Evolutionary conservation across 2,329 filamentous ascomycete species (phyloP), one percentile per base, ranked within the genome.

Genomic region (Calonectria crousiana): DNA sequence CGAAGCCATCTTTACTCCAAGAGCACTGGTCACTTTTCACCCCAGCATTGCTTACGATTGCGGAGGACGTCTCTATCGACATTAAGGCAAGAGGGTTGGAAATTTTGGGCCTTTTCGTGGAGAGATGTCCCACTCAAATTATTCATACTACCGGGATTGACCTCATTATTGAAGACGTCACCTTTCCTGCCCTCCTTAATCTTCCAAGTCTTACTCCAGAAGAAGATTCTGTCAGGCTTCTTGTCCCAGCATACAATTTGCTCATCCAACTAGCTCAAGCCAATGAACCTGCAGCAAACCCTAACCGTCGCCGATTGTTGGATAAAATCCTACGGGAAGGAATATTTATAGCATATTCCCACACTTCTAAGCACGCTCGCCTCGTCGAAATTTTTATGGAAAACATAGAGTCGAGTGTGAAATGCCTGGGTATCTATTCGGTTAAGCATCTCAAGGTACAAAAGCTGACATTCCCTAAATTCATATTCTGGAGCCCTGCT

Each of bases 201-300:
- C 88, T 98, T 8, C 96, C 96, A 0, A 91, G 89, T 16, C 86
- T 98, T 52, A 98, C 95, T 0, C 92, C 94, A 0, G 93, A 95
- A 79, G 82, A 88, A 0, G 94, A 97, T 71, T 94, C 94, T 5
- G 81, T 94, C 2, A 80, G 81, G 1, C 85, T 98, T 4, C 88
- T 98, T 1, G 81, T 83, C 8, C 87, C 89, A 9, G 92, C 93
- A 0, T 97, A 95, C 77, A 87, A 89, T 10, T 92, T 92, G 2
- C 87, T 98, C 4, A 84, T 94, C 23, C 85, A 86, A 0, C 88
- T 98, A 8, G 89, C 82, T 28, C 76, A 80, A 64, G 65, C 79
- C 10, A 76, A 82, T 26, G 60, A 80, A 23, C 72, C 81, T 47
- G 52, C 79, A 74, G n/a, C 83, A 77, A 77, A 47, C 65, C 34